phyloP scores from a whole-genome alignment of 345 rosid genomes.

The Hibiscus mutabilis region DNA sequence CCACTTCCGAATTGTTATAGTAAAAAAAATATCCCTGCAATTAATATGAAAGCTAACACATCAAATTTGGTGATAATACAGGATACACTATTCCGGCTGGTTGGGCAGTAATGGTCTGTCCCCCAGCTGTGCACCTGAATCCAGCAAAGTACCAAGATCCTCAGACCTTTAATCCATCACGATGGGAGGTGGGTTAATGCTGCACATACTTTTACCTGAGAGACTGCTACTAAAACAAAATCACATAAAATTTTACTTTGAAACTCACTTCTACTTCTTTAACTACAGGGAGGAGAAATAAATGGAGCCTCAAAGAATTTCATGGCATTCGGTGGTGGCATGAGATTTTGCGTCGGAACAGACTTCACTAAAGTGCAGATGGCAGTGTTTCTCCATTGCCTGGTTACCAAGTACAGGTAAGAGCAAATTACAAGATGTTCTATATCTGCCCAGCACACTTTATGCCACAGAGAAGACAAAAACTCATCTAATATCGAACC shows the following conservation, averaged over 20 bases:
- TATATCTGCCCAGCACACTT: background rate
- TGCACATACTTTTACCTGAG: background rate
- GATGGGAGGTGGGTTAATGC: constrained; percentile 71
- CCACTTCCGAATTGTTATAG: background rate
- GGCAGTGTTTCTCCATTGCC: constrained; percentile 77
- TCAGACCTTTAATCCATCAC: constrained; percentile 68
- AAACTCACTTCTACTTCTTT: background rate
- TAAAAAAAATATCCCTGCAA: background rate
- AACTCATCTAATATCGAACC: constrained; percentile 11
- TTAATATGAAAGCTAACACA: background rate
- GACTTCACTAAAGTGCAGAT: constrained; percentile 90
- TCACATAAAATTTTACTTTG: background rate
- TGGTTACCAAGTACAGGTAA: constrained; percentile 84
- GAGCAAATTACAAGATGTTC: background rate
- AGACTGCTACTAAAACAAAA: constrained; percentile 6
- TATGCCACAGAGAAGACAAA: background rate
- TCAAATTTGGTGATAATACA: constrained; percentile 27
- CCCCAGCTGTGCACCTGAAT: constrained; percentile 91
- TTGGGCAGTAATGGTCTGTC: constrained; percentile 91
- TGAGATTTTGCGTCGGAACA: constrained; percentile 94
- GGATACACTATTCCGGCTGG: constrained; percentile 87
- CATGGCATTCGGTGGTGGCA: constrained; percentile 97
- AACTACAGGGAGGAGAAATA: constrained; percentile 48
- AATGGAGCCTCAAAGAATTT: constrained; percentile 66
- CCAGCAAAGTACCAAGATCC: constrained; percentile 68